A percentile compares a stretch with the other conserved stretches of the same genome.
These are phyloP conservation scores for Penicillium subrubescens DNA, from an alignment of 495 filamentous ascomycete genomes.

Conservation along the genomic window DNA sequence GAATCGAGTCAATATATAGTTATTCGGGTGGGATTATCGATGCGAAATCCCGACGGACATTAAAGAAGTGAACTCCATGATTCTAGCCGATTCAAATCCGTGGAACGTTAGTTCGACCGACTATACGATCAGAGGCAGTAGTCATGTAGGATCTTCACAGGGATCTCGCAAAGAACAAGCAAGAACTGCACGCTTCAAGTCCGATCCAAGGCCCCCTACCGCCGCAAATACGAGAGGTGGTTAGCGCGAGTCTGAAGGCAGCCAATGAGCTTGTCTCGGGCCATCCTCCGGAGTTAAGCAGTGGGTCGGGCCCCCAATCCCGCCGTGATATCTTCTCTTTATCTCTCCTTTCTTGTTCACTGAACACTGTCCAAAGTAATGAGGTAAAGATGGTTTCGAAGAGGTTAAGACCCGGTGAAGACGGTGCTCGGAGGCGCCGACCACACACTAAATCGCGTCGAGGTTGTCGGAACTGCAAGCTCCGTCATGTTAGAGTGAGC, in stretches of 20 bases:
- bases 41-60: conserved; percentile 6
- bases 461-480: conserved; percentile 48
- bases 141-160: not conserved
- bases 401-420: not conserved
- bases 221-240: conserved; percentile 3
- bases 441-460: conserved; percentile 36
- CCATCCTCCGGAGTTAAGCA: conserved; percentile 13
- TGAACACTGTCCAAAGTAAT: not conserved
- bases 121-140: not conserved
- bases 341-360: not conserved
- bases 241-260: not conserved
- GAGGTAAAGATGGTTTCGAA: not conserved
- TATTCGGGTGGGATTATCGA: not conserved
- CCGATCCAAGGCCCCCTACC: not conserved
- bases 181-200: not conserved
- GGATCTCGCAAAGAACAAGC: not conserved
- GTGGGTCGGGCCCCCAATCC: not conserved
- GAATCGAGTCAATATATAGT: not conserved
- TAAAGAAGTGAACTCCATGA: not conserved
- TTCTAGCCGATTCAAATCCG: not conserved
- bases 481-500: conserved; percentile 44
- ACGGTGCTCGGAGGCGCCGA: conserved; percentile 17
- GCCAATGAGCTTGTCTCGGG: conserved; percentile 1
- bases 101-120: not conserved
- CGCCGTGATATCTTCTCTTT: not conserved